Base-by-base conservation (phyloP, 2,329 filamentous ascomycete genomes). In the Chaetomiaceae sp. region DNA sequence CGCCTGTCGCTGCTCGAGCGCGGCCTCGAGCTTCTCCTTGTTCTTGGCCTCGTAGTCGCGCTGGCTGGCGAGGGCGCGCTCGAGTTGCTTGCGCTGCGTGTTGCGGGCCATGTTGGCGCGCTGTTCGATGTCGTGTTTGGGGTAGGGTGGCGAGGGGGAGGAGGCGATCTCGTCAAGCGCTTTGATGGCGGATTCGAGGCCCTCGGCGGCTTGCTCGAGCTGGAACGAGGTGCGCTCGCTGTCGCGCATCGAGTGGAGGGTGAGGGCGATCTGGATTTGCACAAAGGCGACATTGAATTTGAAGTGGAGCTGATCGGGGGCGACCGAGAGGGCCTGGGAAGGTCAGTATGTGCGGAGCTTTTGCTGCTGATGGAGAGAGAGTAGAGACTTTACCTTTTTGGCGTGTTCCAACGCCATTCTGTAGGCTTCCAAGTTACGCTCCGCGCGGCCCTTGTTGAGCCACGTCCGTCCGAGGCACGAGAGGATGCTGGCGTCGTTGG, bases 251-350 rank as follows among this genome's bases (percentile, higher is more conserved):
- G 75, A 77, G 69, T 90, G 86, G 50, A 96, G 84, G 27, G 87
- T 82, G 41, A 87, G 86, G 18, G 92, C 92, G 50, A 97, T 84
- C 68, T 96, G 91, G 58, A 96, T 95, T 67, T 97, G 94, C 25
- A 97, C 89, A 66, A 96, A 99, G 0, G 94, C 94, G 25, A 99
- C 89, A 65, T 99, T 99, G 79, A 99, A 99, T 68, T 94, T 90
- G 69, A 94, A 89, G 70, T 96, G 90, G 27, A 91, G 79, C 63
- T 95, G 89, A 4, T 94, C 87, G 0, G 90, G 88, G 1, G 88
- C 84, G 50, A 87, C 80, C 51, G 84, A 81, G 16, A 95, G 81
- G 23, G 92, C 90, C 80, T 87, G 29, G 6, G 13, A 23, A 3
- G 18, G 7, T 14, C 1, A 34, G 37, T 59, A n/a, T n/a, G n/a